Conservation (phyloP, 2,329 filamentous ascomycete genomes). For the Neopestalotiopsis sp. region DNA sequence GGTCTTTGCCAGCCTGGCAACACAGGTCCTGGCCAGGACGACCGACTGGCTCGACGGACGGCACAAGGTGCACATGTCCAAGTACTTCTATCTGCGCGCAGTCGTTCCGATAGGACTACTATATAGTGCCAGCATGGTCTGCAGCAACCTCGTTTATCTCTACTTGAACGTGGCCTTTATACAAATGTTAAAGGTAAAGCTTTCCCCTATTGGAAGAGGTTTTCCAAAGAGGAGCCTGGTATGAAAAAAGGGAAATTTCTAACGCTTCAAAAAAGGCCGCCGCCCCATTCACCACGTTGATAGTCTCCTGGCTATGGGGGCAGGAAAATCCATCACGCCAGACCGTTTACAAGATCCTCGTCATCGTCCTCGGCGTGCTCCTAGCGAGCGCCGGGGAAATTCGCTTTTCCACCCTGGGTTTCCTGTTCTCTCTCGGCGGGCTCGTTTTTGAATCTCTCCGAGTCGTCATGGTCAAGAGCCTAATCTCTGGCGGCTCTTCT, state of each 20-base stretch:
- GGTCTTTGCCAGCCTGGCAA: conserved; percentile 68
- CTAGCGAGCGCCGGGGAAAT: conserved; percentile 68
- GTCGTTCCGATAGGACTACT: conserved; percentile 71
- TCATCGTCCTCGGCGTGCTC: conserved; percentile 59
- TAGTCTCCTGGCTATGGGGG: conserved; percentile 67
- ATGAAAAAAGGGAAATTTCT: background rate
- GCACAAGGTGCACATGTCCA: conserved; percentile 65
- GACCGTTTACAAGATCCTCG: conserved; percentile 53
- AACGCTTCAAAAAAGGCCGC: conserved; percentile 51
- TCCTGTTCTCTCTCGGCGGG: conserved; percentile 74
- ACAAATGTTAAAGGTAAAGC: conserved; percentile 67
- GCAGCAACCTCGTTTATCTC: conserved; percentile 71
- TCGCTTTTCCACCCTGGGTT: conserved; percentile 69
- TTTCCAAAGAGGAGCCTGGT: too few species aligned
- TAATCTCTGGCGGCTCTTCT: conserved; percentile 64
- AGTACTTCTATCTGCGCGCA: conserved; percentile 64
- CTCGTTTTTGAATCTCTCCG: conserved; percentile 83
- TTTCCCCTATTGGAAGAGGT: too few species aligned
- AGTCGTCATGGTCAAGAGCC: conserved; percentile 83
- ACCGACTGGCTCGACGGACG: conserved; percentile 68
- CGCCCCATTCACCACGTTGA: conserved; percentile 69
- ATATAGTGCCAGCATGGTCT: conserved; percentile 70
- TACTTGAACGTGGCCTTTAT: conserved; percentile 73
- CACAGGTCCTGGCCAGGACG: conserved; percentile 68
- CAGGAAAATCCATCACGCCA: conserved; percentile 52